Percentiles rank a stretch among this genome's conserved stretches.
Conservation (phyloP, 345 rosid genomes). For the Gossypium australe region DNA sequence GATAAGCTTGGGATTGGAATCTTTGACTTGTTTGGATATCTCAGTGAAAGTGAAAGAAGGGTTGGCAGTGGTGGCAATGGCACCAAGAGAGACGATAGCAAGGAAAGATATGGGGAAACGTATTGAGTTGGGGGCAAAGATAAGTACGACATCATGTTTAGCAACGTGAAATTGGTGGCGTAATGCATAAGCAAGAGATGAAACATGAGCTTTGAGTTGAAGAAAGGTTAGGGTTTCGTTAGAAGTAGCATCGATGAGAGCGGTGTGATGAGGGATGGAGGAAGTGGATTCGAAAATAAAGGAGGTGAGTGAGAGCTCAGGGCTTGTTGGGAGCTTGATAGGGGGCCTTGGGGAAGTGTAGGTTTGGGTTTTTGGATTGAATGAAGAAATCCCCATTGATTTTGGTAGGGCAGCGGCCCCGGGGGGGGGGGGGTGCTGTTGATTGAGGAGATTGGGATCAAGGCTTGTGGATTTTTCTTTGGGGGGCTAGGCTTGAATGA, state of each 20-base stretch:
- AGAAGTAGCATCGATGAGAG: constrained; percentile 33
- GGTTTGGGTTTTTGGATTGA: constrained; percentile 18
- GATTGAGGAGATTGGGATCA: not conserved
- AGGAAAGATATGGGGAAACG: constrained; percentile 35
- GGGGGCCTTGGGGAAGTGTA: constrained; percentile 33
- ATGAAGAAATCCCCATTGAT: constrained; percentile 6
- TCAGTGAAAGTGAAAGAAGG: constrained; percentile 35
- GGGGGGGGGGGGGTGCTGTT: too few species aligned
- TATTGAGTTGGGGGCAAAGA: constrained; percentile 38
- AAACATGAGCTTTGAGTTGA: constrained; percentile 30
- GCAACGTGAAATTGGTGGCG: constrained; percentile 20
- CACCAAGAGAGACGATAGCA: constrained; percentile 35
- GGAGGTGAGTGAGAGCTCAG: constrained; percentile 27
- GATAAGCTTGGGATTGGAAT: constrained; percentile 38
- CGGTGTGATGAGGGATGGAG: constrained; percentile 27
- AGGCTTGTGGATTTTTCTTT: not conserved
- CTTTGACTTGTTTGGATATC: constrained; percentile 31
- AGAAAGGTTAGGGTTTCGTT: constrained; percentile 25
- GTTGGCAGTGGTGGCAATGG: constrained; percentile 41
- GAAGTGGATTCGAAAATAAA: constrained; percentile 26
- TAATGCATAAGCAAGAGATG: constrained; percentile 29
- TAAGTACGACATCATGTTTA: constrained; percentile 32
- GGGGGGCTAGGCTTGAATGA: not conserved
- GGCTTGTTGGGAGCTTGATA: constrained; percentile 25
- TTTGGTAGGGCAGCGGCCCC: not conserved